Conservation (phyloP, 192 early-diverging fungal species). For the Coemansia pectinata region DNA sequence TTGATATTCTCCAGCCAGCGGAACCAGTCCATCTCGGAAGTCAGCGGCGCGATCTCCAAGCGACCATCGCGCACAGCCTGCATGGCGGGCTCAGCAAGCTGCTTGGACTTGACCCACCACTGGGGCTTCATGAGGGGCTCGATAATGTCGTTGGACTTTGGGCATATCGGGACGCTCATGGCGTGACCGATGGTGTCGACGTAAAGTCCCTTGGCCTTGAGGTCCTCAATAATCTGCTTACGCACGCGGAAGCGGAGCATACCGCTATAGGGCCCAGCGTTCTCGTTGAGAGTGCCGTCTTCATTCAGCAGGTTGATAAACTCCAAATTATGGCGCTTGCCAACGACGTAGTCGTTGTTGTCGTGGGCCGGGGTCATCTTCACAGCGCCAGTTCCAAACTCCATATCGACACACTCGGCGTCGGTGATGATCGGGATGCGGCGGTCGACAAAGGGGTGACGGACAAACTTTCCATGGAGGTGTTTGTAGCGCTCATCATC, state of each 20-base stretch:
- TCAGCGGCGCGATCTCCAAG: slow-evolving; percentile 79
- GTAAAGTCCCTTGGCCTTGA: slow-evolving; percentile 89
- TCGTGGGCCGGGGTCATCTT: slow-evolving; percentile 99
- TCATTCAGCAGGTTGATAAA: slow-evolving; percentile 99
- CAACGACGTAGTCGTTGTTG: slow-evolving; percentile 93
- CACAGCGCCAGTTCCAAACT: slow-evolving; percentile 97
- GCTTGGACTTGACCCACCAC: slow-evolving; percentile 96
- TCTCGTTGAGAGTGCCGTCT: slow-evolving; percentile 91
- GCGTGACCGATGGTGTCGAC: slow-evolving; percentile 84
- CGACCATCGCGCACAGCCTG: slow-evolving; percentile 78
- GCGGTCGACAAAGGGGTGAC: slow-evolving; percentile 92
- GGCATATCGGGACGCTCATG: slow-evolving; percentile 91
- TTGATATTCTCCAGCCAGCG: slow-evolving; percentile 93
- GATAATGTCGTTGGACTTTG: slow-evolving; percentile 89
- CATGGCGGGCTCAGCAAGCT: slow-evolving; percentile 82
- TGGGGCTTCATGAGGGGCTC: slow-evolving; percentile 99
- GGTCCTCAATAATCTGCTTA: slow-evolving; percentile 78
- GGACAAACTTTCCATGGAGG: slow-evolving; percentile 89
- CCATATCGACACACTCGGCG: slow-evolving; percentile 84
- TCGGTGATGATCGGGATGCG: slow-evolving; percentile 88
- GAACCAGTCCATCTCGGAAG: slow-evolving; percentile 94
- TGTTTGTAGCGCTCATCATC: slow-evolving; percentile 91
- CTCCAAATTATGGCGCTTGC: slow-evolving; percentile 90
- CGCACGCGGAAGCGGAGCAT: slow-evolving; percentile 94
- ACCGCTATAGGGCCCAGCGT: slow-evolving; percentile 84